Evolutionary conservation across 805 yeast genomes (phyloP).

Genomic region (Saturnispora galanensis): DNA sequence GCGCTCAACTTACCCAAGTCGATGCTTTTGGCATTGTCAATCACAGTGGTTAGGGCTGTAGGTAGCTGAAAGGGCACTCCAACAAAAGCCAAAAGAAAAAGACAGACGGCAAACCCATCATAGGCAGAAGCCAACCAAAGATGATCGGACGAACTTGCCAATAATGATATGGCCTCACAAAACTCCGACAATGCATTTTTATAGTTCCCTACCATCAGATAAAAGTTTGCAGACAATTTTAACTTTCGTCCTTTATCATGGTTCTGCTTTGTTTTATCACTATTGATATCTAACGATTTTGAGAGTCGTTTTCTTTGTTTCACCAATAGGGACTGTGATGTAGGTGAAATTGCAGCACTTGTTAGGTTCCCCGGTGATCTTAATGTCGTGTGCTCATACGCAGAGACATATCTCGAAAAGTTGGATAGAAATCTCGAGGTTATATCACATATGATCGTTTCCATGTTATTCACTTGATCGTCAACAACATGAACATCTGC

Average conservation of each 20-base stretch:
- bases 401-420: slow-evolving; percentile 58
- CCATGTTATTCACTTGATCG: slow-evolving; percentile 27
- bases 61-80: slow-evolving; percentile 44
- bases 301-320: slow-evolving; percentile 21
- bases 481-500: slow-evolving; percentile 15
- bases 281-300: slow-evolving; percentile 24
- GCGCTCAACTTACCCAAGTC: slow-evolving; percentile 24
- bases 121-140: slow-evolving; percentile 84
- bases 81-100: slow-evolving; percentile 49
- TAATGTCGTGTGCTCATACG: slow-evolving; percentile 70
- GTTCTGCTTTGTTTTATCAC: slow-evolving; percentile 27
- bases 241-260: slow-evolving; percentile 62
- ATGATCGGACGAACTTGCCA: slow-evolving; percentile 59
- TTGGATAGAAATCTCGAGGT: slow-evolving; percentile 52
- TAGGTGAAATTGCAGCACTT: slow-evolving; percentile 7
- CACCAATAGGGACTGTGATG: slow-evolving; percentile 12
- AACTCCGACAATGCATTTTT: slow-evolving; percentile 61
- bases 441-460: slow-evolving; percentile 66
- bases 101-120: slow-evolving; percentile 68
- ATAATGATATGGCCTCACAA: slow-evolving; percentile 55
- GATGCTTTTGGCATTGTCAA: slow-evolving; percentile 21
- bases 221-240: slow-evolving; percentile 69
- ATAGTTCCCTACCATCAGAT: slow-evolving; percentile 70
- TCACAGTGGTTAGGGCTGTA: slow-evolving; percentile 20
- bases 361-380: slow-evolving; percentile 61